Evolutionary conservation across 768 basidiomycete genomes (phyloP), one percentile per base, ranked within the genome.

Genomic region (Leucosporidium creatinivorum): DNA sequence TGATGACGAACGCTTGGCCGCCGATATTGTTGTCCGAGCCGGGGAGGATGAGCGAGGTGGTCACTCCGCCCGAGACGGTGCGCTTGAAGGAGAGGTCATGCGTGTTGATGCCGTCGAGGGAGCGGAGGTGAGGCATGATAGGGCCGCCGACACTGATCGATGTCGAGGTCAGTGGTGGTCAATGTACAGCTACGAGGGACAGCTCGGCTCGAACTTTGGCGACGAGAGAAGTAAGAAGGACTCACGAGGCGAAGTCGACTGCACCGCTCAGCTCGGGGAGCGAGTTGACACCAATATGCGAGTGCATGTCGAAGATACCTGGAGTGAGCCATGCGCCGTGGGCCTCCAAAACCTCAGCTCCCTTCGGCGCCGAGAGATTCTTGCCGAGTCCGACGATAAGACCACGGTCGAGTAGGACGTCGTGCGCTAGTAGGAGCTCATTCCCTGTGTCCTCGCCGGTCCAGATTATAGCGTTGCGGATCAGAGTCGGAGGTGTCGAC

Each of bases 1-100:
- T 91, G 75, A 91, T 88, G 4, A 85, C 80, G 75, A 88, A 89
- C 0, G 87, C 87, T 73, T 89, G 88, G 25, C 89, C 89, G 59
- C 88, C 91, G 60, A 62, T 57, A n/a, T 60, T 61, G 62, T 67
- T 67, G 17, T 62, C 71, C 2, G 84, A 86, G 10, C 91, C 92
- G 13, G 92, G 89, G 5, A 93, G 79, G 50, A 93, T 81, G 73
- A 90, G 87, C 21, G 84, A 86, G 3, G 91, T 87, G 0, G 93
- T 94, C 44, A 94, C 87, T 19, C 91, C 93, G 17, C 92, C 92
- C 4, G 93, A 83, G 62, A 92, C 86, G 4, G 89, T 84, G 21
- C 90, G 81, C 64, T 81, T 81, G 76, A 86, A 87, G 1, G 86
- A 82, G 23, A 84, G 83, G 75, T 93, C 92, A 67, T 91, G 89